Evolutionary conservation across 768 basidiomycete genomes (phyloP).

Genomic region (Trametes maxima): DNA sequence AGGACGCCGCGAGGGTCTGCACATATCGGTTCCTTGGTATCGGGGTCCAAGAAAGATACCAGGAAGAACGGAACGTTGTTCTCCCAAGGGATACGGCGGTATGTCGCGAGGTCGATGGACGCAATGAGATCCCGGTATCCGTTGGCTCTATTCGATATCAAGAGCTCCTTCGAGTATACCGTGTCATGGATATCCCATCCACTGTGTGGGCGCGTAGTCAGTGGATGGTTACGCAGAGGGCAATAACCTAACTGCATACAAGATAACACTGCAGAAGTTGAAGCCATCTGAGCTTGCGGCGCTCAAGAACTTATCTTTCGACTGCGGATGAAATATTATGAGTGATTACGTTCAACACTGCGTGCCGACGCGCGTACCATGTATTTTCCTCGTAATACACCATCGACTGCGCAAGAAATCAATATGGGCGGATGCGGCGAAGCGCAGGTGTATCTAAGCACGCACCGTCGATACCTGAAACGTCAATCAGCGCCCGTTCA

Average conservation of each 20-base stretch:
- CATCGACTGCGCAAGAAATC: constrained; percentile 65
- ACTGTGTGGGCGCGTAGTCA: constrained; percentile 39
- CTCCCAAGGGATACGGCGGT: constrained; percentile 91
- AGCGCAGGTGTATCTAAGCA: not conserved
- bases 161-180: constrained; percentile 81
- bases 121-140: constrained; percentile 92
- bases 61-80: constrained; percentile 92
- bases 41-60: constrained; percentile 87
- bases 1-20: constrained; percentile 90
- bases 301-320: constrained; percentile 87
- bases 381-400: constrained; percentile 92
- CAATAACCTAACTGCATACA: constrained; percentile 51
- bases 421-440: not conserved
- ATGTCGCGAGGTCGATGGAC: constrained; percentile 82
- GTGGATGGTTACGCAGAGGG: not conserved
- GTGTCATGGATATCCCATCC: constrained; percentile 94
- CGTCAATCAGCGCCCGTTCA: not conserved
- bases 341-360: not conserved
- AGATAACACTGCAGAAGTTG: constrained; percentile 92
- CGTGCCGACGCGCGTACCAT: constrained; percentile 59
- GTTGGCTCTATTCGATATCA: constrained; percentile 89
- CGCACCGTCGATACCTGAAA: constrained; percentile 68
- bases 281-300: constrained; percentile 82
- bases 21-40: constrained; percentile 71
- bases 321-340: constrained; percentile 48